phyloP scores from a whole-genome alignment of 176 grass and related monocot species.

The Avena eriantha region DNA sequence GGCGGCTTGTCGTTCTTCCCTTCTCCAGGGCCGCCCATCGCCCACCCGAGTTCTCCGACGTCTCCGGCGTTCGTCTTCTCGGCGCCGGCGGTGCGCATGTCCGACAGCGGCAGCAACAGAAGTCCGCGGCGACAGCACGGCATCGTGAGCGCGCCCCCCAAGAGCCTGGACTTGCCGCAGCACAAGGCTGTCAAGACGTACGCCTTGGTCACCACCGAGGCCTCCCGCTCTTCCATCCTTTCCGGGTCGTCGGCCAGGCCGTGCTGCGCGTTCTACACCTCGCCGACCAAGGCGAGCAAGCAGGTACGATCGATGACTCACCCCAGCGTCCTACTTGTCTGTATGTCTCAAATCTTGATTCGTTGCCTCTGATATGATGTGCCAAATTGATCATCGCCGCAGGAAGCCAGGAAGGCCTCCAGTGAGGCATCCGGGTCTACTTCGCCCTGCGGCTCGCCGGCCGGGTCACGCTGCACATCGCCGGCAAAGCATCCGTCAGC shows the following conservation, averaged over 20 bases:
- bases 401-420: constrained; percentile 17
- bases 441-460: neutral
- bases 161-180: constrained; percentile 2
- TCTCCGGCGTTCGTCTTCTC: constrained; percentile 4
- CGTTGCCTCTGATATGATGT: neutral
- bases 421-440: constrained; percentile 8
- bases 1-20: neutral
- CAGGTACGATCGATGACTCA: neutral
- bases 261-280: constrained; percentile 22
- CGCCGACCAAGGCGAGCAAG: constrained; percentile 13
- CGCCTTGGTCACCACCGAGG: constrained; percentile 5
- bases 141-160: neutral
- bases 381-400: neutral
- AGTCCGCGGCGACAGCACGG: constrained; percentile 1
- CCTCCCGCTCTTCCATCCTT: constrained; percentile 12
- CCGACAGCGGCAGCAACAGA: neutral
- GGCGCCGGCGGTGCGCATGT: neutral
- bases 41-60: constrained; percentile 2
- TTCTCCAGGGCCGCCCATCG: too few relatives aligned
- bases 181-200: constrained; percentile 3
- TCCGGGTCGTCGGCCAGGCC: neutral
- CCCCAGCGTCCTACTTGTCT: neutral
- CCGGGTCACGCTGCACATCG: constrained; percentile 1
- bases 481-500: neutral
- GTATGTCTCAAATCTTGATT: constrained; percentile 19